Percentiles rank a stretch among this genome's conserved stretches.
Evolutionary conservation across 371 early-diverging fungal species (phyloP).

Genomic region (Mortierella sp.): DNA sequence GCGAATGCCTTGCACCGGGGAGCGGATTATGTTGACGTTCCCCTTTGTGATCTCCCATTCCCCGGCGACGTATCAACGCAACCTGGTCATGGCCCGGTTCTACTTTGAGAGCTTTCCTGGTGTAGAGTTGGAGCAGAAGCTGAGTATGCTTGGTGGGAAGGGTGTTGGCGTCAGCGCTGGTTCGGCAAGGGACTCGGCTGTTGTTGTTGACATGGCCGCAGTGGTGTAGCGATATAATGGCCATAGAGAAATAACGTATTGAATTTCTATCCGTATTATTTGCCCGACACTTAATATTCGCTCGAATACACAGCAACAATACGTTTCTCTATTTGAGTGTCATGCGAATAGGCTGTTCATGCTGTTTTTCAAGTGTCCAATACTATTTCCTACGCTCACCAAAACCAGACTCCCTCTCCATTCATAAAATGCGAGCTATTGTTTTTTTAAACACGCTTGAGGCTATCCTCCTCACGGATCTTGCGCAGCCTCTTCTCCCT

Average conservation of each 20-base stretch:
- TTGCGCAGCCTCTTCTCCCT: constrained; percentile 35
- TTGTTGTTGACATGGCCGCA: neutral
- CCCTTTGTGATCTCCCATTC: constrained; percentile 45
- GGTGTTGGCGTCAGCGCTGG: neutral
- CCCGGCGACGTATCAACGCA: constrained; percentile 40
- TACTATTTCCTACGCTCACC: neutral
- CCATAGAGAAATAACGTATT: neutral
- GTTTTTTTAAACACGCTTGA: constrained; percentile 42
- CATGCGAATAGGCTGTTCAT: neutral
- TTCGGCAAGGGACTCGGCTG: neutral
- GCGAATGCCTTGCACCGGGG: constrained; percentile 32
- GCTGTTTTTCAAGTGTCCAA: neutral
- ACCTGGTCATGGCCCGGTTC: constrained; percentile 36
- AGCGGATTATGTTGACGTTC: constrained; percentile 41
- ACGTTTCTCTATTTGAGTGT: neutral
- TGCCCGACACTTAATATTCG: too few species aligned
- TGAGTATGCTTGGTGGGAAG: neutral
- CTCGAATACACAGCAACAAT: too few species aligned
- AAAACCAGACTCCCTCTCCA: neutral
- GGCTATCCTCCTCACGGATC: constrained; percentile 45
- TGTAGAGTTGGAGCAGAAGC: constrained; percentile 16
- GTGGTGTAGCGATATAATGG: neutral
- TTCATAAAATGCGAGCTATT: neutral
- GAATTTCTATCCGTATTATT: too few species aligned
- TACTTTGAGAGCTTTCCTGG: constrained; percentile 49